Percentiles rank a stretch among this genome's conserved stretches.
Conservation (phyloP, 208 protist species). For the Acanthamoeba castellanii region DNA sequence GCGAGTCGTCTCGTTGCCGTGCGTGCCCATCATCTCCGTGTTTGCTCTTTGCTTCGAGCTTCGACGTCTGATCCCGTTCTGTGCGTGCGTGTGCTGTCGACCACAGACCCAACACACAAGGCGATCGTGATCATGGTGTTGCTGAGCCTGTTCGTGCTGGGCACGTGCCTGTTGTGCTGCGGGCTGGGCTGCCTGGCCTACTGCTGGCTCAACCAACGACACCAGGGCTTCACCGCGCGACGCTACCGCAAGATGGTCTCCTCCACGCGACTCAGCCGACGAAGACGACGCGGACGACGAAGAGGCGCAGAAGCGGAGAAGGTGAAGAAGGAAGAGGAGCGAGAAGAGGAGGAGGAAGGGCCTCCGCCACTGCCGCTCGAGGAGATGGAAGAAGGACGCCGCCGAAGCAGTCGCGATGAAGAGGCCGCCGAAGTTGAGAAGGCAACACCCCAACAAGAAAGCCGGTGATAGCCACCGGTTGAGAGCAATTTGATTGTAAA, state of each 20-base stretch:
- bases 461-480: not conserved
- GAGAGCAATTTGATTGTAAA: not conserved
- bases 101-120: not conserved
- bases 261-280: not conserved
- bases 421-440: not conserved
- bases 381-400: not conserved
- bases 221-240: not conserved
- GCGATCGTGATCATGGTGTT: not conserved
- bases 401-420: not conserved
- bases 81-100: not conserved
- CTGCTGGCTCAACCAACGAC: not conserved
- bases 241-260: not conserved
- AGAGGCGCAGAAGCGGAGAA: not conserved
- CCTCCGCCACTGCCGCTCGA: not conserved
- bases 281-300: not conserved
- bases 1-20: not conserved
- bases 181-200: conserved; percentile 10
- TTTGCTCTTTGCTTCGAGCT: not conserved
- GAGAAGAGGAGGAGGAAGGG: not conserved
- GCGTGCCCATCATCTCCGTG: not conserved
- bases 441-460: not conserved
- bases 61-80: not conserved
- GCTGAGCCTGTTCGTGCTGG: not conserved
- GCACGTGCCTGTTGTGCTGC: not conserved
- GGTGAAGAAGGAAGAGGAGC: not conserved